Conservation (phyloP, 441 rosid genomes). For the Erodium texanum region DNA sequence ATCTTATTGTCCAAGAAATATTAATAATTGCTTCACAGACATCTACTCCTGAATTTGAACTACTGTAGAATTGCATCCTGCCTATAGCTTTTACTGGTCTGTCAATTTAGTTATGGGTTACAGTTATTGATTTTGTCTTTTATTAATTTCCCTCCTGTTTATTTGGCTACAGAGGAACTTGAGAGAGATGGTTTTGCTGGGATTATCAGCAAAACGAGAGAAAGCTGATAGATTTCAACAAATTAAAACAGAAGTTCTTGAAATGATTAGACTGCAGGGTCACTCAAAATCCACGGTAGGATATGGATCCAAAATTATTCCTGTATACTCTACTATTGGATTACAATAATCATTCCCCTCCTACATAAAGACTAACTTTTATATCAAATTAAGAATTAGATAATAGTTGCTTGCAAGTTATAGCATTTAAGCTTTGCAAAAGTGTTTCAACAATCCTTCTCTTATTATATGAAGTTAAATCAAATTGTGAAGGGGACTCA, state of each 20-base stretch:
- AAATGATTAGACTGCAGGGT: constrained; percentile 33
- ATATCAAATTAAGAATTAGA: background rate
- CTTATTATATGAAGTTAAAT: constrained; percentile 11
- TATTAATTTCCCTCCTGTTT: background rate
- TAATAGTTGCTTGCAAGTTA: background rate
- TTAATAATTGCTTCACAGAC: too few relatives aligned
- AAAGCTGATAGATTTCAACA: constrained; percentile 35
- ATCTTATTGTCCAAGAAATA: too few relatives aligned
- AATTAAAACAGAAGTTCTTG: constrained; percentile 28
- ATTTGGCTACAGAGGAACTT: constrained; percentile 34
- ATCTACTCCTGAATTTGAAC: too few relatives aligned
- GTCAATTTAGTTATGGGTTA: too few relatives aligned
- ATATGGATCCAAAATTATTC: constrained; percentile 7
- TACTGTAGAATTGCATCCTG: too few relatives aligned
- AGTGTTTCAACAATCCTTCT: background rate
- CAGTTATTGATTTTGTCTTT: too few relatives aligned
- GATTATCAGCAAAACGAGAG: constrained; percentile 32
- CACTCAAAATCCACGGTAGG: constrained; percentile 13
- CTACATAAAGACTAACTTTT: background rate
- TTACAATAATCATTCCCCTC: background rate
- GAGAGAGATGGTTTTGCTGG: constrained; percentile 32
- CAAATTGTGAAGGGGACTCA: background rate
- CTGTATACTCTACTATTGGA: constrained; percentile 3
- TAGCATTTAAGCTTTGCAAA: background rate
- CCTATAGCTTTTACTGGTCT: too few relatives aligned